A percentile compares a stretch with the other conserved stretches of the same genome.
Evolutionary conservation across 1,284 basidiomycete genomes (phyloP).

Genomic region (Tylopilus sp.): DNA sequence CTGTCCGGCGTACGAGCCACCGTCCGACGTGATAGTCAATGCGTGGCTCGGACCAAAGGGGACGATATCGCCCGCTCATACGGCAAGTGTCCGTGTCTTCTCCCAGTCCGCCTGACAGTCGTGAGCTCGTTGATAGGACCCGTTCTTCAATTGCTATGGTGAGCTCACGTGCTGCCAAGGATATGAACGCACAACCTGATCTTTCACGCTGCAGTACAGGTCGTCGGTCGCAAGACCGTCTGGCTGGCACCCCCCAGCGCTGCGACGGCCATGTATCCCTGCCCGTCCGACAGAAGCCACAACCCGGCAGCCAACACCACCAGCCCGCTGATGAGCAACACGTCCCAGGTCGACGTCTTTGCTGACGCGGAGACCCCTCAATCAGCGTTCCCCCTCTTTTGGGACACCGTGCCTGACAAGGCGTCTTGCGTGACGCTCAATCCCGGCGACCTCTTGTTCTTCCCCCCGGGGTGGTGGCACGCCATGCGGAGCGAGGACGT

Average conservation of each 20-base stretch:
- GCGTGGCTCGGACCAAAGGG: conserved; percentile 85
- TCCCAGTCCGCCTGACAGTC: conserved; percentile 1
- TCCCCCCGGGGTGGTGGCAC: conserved; percentile 94
- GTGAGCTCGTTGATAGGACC: conserved; percentile 60
- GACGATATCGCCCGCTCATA: conserved; percentile 86
- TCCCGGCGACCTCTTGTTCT: conserved; percentile 83
- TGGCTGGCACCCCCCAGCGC: conserved; percentile 82
- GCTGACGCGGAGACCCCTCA: conserved; percentile 31
- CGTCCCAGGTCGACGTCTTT: conserved; percentile 71
- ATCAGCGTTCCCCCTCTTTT: conserved; percentile 49
- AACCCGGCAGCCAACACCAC: conserved; percentile 42
- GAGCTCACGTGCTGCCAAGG: conserved; percentile 14
- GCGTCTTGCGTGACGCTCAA: conserved; percentile 66
- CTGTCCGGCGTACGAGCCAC: conserved; percentile 59
- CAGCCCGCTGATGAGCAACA: conserved; percentile 57
- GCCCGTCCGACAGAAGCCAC: conserved; percentile 22
- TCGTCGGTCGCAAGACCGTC: conserved; percentile 86
- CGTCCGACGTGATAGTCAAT: conserved; percentile 75
- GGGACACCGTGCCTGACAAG: conserved; percentile 56
- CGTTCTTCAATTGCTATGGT: conserved; percentile 92
- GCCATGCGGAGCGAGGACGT: conserved; percentile 79
- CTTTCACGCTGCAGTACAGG: conserved; percentile 62
- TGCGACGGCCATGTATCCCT: conserved; percentile 29
- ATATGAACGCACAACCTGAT: conserved; percentile 1
- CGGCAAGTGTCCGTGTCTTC: conserved; percentile 52